Evolutionary conservation across 2,329 filamentous ascomycete genomes (phyloP).

Genomic region (Diaporthe ilicicola): DNA sequence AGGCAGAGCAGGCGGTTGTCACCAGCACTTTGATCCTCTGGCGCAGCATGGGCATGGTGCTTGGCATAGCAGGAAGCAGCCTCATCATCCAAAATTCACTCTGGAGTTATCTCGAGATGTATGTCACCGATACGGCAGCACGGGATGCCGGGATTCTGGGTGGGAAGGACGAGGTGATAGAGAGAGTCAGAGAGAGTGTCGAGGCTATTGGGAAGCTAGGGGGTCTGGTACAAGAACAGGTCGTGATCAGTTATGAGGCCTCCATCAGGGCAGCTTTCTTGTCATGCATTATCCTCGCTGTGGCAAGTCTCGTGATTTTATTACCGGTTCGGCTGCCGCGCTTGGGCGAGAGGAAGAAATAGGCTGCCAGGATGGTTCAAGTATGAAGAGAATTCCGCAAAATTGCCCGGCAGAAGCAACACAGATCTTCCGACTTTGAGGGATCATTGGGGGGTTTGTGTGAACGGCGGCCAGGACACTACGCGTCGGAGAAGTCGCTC

Average conservation of each 20-base stretch:
- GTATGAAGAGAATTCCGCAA: background rate
- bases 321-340: conserved; percentile 63
- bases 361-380: background rate
- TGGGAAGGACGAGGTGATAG: conserved; percentile 62
- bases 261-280: conserved; percentile 58
- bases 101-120: conserved; percentile 62
- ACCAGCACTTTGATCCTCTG: conserved; percentile 77
- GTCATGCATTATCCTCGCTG: conserved; percentile 54
- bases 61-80: conserved; percentile 77
- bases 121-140: conserved; percentile 59
- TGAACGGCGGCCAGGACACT: too few relatives aligned
- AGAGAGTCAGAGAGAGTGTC: conserved; percentile 61
- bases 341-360: conserved; percentile 53
- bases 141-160: conserved; percentile 44
- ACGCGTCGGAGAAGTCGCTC: too few relatives aligned
- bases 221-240: conserved; percentile 59
- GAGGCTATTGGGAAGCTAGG: conserved; percentile 58
- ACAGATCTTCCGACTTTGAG: background rate
- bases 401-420: background rate
- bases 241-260: conserved; percentile 62
- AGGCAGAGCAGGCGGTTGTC: conserved; percentile 72
- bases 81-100: conserved; percentile 79
- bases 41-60: conserved; percentile 73
- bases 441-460: too few relatives aligned
- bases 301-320: conserved; percentile 57